These are phyloP conservation scores for Aspergillus heteromorphus DNA, from an alignment of 495 filamentous ascomycete genomes.

Conservation along the genomic window DNA sequence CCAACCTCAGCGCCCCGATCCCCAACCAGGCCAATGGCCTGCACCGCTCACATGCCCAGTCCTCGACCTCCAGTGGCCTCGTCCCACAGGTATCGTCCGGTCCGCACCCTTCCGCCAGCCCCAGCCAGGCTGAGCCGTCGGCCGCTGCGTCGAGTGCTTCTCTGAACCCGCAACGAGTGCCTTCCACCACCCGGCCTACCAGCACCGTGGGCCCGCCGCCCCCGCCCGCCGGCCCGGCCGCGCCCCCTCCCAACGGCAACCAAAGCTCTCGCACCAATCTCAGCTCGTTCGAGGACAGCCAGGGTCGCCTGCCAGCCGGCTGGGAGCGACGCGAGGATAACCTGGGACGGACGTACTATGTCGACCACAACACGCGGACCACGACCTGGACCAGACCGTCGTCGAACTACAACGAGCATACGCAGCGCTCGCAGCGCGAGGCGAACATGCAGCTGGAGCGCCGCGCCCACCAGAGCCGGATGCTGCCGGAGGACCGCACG, in stretches of 20 bases:
- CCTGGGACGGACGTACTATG: slow-evolving; percentile 96
- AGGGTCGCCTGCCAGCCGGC: slow-evolving; percentile 84
- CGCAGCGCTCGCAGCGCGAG: slow-evolving; percentile 72
- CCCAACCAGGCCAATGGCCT: slow-evolving; percentile 37
- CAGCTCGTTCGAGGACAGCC: slow-evolving; percentile 92
- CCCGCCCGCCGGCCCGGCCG: slow-evolving; percentile 30
- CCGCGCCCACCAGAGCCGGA: slow-evolving; percentile 88
- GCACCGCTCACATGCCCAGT: slow-evolving; percentile 32
- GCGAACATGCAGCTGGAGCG: slow-evolving; percentile 88
- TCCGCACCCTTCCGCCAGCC: slow-evolving; percentile 24
- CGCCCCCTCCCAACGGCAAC: slow-evolving; percentile 32
- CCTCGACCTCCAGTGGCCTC: slow-evolving; percentile 38
- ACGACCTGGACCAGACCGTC: slow-evolving; percentile 94
- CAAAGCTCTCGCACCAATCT: slow-evolving; percentile 50
- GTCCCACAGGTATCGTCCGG: slow-evolving; percentile 33
- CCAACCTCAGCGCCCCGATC: slow-evolving; percentile 64
- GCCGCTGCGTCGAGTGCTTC: slow-evolving; percentile 31
- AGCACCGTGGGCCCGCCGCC: slow-evolving; percentile 15
- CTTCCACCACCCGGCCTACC: slow-evolving; percentile 30
- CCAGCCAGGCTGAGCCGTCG: slow-evolving; percentile 27
- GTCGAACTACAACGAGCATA: slow-evolving; percentile 69
- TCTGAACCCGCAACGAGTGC: slow-evolving; percentile 36
- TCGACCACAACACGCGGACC: slow-evolving; percentile 94
- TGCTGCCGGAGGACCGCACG: slow-evolving; percentile 91
- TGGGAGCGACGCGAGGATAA: slow-evolving; percentile 98